Evolutionary conservation across 495 filamentous ascomycete genomes (phyloP).

Genomic region (Cladorrhinum samala): DNA sequence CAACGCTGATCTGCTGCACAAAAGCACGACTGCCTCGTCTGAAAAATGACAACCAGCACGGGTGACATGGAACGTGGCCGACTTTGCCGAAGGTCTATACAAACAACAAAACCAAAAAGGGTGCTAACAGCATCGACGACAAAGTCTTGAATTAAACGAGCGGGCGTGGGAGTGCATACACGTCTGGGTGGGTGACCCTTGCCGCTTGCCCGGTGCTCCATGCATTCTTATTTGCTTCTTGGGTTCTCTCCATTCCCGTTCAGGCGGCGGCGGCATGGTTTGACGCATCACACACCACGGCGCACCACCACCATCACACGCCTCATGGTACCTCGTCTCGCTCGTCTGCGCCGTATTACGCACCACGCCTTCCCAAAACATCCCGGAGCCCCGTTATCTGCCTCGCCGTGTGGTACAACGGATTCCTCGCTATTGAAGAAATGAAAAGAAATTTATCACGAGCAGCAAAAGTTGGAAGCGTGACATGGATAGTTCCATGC

Average conservation of each 20-base stretch:
- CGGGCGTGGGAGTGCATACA: too few relatives aligned
- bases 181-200: not conserved
- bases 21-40: too few relatives aligned
- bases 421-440: too few relatives aligned
- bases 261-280: not conserved
- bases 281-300: not conserved
- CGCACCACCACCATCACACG: not conserved
- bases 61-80: not conserved
- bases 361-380: not conserved
- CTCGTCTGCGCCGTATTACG: not conserved
- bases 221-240: not conserved
- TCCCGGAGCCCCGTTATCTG: not conserved
- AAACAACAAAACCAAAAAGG: too few relatives aligned
- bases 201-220: not conserved
- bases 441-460: too few relatives aligned
- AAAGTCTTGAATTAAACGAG: too few relatives aligned
- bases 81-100: not conserved
- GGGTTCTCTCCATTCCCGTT: not conserved
- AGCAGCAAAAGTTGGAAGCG: too few relatives aligned
- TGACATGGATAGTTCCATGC: too few relatives aligned
- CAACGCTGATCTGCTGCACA: not conserved
- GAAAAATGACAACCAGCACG: not conserved
- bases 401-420: not conserved
- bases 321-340: slow-evolving; percentile 3
- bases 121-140: too few relatives aligned